Conservation (phyloP, 169 alveolate species). For the Plasmodium vinckei region DNA sequence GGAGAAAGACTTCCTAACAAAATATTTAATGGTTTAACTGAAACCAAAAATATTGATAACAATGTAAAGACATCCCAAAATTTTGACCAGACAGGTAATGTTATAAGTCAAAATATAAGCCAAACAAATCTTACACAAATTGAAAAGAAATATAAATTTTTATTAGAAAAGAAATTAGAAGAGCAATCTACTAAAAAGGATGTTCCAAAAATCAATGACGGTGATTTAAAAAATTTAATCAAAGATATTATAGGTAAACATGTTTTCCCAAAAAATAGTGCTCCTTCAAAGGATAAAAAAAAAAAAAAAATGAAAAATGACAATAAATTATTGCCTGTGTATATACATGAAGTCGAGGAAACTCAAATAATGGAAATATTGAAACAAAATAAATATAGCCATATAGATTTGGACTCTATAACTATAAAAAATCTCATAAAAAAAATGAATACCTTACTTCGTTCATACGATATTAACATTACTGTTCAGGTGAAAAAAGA, state of each 20-base stretch:
- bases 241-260: conserved; percentile 23
- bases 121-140: conserved; percentile 9
- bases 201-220: neutral
- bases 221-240: conserved; percentile 31
- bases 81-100: neutral
- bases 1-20: neutral
- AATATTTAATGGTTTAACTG: neutral
- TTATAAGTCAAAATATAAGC: conserved; percentile 8
- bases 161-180: conserved; percentile 11
- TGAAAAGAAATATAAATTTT: conserved; percentile 29
- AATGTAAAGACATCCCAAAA: neutral
- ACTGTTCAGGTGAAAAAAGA: conserved; percentile 6
- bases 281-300: neutral
- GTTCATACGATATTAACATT: conserved; percentile 11
- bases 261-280: conserved; percentile 4
- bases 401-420: neutral
- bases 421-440: neutral
- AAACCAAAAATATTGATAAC: neutral
- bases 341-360: conserved; percentile 34
- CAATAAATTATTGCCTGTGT: neutral
- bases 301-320: conserved; percentile 23
- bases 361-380: conserved; percentile 17
- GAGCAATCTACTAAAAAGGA: neutral
- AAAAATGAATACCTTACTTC: conserved; percentile 42
- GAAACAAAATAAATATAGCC: conserved; percentile 1